Conservation (phyloP, 257 asterid species). For the Schizonepeta tenuifolia region DNA sequence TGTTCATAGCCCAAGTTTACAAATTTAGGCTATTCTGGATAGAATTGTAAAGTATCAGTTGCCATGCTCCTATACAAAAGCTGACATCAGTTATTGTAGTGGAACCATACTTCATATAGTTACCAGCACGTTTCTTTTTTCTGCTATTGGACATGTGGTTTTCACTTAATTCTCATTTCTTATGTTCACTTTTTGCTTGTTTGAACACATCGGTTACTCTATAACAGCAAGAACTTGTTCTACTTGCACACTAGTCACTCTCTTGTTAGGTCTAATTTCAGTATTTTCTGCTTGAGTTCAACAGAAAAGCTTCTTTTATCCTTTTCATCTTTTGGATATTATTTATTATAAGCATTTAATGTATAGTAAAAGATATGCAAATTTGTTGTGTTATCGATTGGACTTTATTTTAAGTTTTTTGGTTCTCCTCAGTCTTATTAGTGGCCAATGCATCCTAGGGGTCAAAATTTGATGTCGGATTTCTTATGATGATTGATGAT, state of each 20-base stretch:
- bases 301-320: not conserved
- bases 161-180: not conserved
- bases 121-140: constrained; percentile 8
- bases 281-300: not conserved
- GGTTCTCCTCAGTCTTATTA: constrained; percentile 9
- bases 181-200: constrained; percentile 6
- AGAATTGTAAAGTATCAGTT: not conserved
- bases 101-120: constrained; percentile 1
- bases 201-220: not conserved
- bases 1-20: constrained; percentile 1
- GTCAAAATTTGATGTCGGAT: no score
- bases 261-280: not conserved
- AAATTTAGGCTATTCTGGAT: not conserved
- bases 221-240: not conserved
- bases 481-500: not conserved
- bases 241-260: not conserved
- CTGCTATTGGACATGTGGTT: not conserved
- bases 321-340: not conserved
- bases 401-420: not conserved
- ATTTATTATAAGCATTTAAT: not conserved
- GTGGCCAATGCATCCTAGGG: constrained; percentile 7
- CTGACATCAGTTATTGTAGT: constrained; percentile 13
- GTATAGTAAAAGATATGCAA: not conserved
- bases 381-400: not conserved
- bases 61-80: no score